phyloP scores from a whole-genome alignment of 768 basidiomycete species.

The Calocera cornea region DNA sequence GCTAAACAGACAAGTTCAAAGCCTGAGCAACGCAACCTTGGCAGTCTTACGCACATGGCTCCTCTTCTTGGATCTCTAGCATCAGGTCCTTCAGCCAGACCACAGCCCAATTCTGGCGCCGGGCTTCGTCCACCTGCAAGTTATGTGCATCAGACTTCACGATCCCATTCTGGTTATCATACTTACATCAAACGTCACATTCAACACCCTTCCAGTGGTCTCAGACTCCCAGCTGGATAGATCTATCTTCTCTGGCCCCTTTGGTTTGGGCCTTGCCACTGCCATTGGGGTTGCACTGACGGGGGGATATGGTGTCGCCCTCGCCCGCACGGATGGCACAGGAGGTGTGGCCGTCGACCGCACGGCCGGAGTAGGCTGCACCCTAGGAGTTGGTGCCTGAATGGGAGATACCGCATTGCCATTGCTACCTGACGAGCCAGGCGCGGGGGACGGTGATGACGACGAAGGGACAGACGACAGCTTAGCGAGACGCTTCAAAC shows the following conservation, averaged over 20 bases:
- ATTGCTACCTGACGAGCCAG: slow-evolving; percentile 9
- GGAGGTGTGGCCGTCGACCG: slow-evolving; percentile 23
- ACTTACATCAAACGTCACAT: slow-evolving; percentile 68
- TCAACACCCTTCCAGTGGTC: slow-evolving; percentile 51
- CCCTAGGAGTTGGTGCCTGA: slow-evolving; percentile 9
- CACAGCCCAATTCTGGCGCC: slow-evolving; percentile 47
- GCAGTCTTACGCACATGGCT: slow-evolving; percentile 26
- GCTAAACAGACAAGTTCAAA: slow-evolving; percentile 7
- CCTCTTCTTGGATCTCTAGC: slow-evolving; percentile 52
- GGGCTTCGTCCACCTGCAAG: slow-evolving; percentile 42
- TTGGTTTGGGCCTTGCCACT: slow-evolving; percentile 39
- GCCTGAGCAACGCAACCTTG: background rate
- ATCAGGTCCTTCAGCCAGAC: slow-evolving; percentile 75
- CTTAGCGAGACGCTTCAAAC: slow-evolving; percentile 80
- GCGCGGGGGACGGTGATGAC: slow-evolving; percentile 28
- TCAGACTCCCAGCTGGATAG: slow-evolving; percentile 60
- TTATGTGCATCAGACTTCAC: background rate
- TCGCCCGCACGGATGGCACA: slow-evolving; percentile 24
- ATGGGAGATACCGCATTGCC: background rate
- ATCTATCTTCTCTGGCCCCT: slow-evolving; percentile 34
- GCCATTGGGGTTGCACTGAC: slow-evolving; percentile 24
- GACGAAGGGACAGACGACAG: slow-evolving; percentile 32
- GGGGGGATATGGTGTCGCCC: slow-evolving; percentile 24
- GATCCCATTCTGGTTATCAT: background rate
- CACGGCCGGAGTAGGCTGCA: slow-evolving; percentile 16